phyloP scores from a whole-genome alignment of 768 basidiomycete species.

The Mycena maculata region DNA sequence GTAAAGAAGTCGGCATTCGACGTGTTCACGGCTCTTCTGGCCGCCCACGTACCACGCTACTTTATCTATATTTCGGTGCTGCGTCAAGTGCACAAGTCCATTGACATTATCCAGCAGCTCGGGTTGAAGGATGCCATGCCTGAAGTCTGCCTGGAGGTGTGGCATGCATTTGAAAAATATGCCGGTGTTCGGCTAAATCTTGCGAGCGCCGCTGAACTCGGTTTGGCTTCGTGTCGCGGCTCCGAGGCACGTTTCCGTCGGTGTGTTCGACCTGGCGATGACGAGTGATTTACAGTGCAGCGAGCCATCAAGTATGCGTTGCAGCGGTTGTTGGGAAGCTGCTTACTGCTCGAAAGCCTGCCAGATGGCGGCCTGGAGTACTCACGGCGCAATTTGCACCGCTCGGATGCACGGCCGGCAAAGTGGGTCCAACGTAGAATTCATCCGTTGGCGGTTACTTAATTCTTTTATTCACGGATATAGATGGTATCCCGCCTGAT shows the following conservation, averaged over 20 bases:
- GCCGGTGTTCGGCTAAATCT: background rate
- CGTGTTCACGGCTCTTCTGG: background rate
- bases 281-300: background rate
- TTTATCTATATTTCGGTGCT: conserved; percentile 28
- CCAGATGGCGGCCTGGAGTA: conserved; percentile 7
- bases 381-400: background rate
- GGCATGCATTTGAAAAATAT: conserved; percentile 2
- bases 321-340: conserved; percentile 16
- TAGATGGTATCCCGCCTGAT: conserved; percentile 6
- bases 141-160: background rate
- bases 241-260: background rate
- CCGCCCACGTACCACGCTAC: conserved; percentile 13
- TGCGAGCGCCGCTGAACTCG: conserved; percentile 2
- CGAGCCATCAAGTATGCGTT: background rate
- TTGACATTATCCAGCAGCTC: background rate
- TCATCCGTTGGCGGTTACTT: background rate
- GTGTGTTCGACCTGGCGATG: background rate
- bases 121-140: background rate
- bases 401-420: background rate
- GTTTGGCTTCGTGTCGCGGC: background rate
- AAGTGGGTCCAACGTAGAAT: background rate
- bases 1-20: background rate
- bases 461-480: background rate
- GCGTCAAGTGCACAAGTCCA: conserved; percentile 14
- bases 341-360: conserved; percentile 19